phyloP scores from a whole-genome alignment of 148 eudicot species.

The Limonium bicolor region DNA sequence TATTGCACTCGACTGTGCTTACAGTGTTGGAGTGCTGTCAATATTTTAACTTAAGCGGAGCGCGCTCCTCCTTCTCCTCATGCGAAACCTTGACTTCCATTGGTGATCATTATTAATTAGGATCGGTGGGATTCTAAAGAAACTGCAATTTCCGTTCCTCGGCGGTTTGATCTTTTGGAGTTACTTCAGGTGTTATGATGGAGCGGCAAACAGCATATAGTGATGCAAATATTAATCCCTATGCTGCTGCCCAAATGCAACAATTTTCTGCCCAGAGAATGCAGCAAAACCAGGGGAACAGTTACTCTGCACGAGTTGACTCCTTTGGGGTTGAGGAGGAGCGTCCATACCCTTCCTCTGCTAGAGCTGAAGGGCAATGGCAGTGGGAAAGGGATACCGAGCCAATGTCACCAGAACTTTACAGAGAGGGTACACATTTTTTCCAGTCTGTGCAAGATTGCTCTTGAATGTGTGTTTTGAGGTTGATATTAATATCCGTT shows the following conservation, averaged over 20 bases:
- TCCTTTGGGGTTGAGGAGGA: slow-evolving; percentile 1
- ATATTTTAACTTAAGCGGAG: too few relatives aligned
- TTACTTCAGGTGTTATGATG: slow-evolving; percentile 2
- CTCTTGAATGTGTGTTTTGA: too few relatives aligned
- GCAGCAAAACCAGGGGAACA: slow-evolving; percentile 1
- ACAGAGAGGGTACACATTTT: slow-evolving; percentile 6
- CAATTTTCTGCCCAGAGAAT: not conserved
- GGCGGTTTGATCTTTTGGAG: too few relatives aligned
- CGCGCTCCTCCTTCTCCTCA: too few relatives aligned
- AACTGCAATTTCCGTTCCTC: too few relatives aligned
- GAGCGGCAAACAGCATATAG: slow-evolving; percentile 4
- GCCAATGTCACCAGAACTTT: slow-evolving; percentile 5
- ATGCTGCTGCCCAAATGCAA: slow-evolving; percentile 4
- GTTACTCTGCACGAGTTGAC: not conserved
- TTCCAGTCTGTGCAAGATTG: too few relatives aligned
- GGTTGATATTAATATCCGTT: too few relatives aligned
- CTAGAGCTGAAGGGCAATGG: slow-evolving; percentile 3
- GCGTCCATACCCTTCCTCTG: slow-evolving; percentile 1
- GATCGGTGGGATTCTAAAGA: too few relatives aligned
- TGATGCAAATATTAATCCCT: slow-evolving; percentile 2
- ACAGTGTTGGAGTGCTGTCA: too few relatives aligned
- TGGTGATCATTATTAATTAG: too few relatives aligned
- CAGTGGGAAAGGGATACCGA: slow-evolving; percentile 8
- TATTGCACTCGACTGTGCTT: too few relatives aligned
- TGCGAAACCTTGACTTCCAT: too few relatives aligned